Evolutionary conservation across 2,329 filamentous ascomycete species (phyloP), one percentile per base, ranked within the genome.

Genomic region (Fusarium cicatricum): DNA sequence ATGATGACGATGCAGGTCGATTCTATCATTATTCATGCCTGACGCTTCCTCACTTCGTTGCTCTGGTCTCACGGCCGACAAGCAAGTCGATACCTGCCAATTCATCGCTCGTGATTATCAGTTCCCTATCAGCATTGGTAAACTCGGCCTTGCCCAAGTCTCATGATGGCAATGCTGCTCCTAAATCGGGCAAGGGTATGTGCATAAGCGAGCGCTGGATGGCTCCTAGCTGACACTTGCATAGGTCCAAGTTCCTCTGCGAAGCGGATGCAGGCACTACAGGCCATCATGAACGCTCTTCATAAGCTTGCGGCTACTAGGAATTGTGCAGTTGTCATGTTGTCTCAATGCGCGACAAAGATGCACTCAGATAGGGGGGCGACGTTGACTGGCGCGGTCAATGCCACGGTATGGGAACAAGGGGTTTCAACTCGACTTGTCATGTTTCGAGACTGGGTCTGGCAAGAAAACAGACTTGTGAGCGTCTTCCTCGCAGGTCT

Each of bases 331-430:
- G 80, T 96, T 36, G 78, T 97, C 3, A 72, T 95, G 16, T 81
- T 92, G 42, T 92, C 88, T 32, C 92, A 96, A 71, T 91, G 90
- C 55, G 89, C 88, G 36, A 96, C 91, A n/a, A 90, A 88, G 63
- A 88, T 96, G 76, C 87, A 89, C 58, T 80, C 80, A 4, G 87
- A 83, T 60, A 81, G 78, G 62, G 84, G 81, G 62, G 90, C 92
- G 12, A 84, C 88, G 11, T 78, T 98, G 42, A 83, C 88, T 47
- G 90, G 92, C 14, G 86, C 91, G 34, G 81, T 97, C 59, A 89
- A 89, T 52, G 87, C 90, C 12, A 81, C 81, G 16, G 85, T 90
- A 36, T 97, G 93, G 93, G 92, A 97, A 57, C 86, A 85, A 60
- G 89, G 87, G 28, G 79, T 97, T 32, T 85, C 86, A 58, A 90